Conservation (phyloP, 805 yeast species). For the Hanseniaspora valbyensis region DNA sequence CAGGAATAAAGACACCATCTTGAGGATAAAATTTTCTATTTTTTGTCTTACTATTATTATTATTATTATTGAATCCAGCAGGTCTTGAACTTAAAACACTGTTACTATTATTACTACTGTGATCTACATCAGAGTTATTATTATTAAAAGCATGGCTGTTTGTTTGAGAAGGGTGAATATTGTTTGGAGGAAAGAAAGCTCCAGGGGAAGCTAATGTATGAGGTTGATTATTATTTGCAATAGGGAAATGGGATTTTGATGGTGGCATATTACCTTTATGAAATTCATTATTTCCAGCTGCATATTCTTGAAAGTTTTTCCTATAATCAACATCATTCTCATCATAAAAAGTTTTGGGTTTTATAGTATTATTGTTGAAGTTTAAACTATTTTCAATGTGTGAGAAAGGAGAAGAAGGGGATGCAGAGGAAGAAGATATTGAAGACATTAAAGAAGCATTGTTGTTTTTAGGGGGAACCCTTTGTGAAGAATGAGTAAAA, state of each 20-base stretch:
- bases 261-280: neutral
- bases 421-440: no score
- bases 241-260: neutral
- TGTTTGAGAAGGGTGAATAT: neutral
- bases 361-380: no score
- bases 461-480: no score
- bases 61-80: neutral
- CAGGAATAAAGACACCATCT: constrained; percentile 4
- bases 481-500: no score
- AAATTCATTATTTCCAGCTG: neutral
- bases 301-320: neutral
- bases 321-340: neutral
- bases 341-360: neutral
- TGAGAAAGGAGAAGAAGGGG: neutral
- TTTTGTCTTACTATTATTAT: neutral
- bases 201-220: neutral
- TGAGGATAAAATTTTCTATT: constrained; percentile 8
- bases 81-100: neutral
- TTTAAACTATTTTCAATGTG: neutral
- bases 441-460: no score
- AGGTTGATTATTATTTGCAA: neutral
- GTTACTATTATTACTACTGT: neutral
- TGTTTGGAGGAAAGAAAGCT: neutral
- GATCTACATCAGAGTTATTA: neutral
- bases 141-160: neutral